These are phyloP conservation scores for Zea luxurians DNA, from an alignment of 176 grass and related monocot species.

Conservation along the genomic window DNA sequence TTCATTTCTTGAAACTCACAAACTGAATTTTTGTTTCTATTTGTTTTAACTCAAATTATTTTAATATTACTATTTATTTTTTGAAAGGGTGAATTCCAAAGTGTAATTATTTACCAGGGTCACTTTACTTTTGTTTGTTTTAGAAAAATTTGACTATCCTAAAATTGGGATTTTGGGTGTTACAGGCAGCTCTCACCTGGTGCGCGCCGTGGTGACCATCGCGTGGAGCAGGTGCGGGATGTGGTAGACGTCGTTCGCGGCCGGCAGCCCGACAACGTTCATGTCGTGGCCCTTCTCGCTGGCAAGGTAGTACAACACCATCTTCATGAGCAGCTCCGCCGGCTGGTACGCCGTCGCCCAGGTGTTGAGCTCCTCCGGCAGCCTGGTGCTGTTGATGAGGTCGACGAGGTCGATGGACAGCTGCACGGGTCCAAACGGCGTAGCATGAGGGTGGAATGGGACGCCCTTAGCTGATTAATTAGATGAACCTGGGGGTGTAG, in stretches of 20 bases:
- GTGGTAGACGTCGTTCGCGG: slow-evolving; percentile 2
- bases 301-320: slow-evolving; percentile 39
- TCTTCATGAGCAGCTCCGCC: slow-evolving; percentile 30
- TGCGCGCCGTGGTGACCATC: slow-evolving; percentile 35
- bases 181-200: slow-evolving; percentile 31
- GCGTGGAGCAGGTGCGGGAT: slow-evolving; percentile 50
- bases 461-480: no score
- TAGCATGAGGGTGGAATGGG: no score
- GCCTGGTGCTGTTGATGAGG: slow-evolving; percentile 4
- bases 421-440: slow-evolving; percentile 43
- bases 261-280: background rate
- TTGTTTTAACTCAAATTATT: no score
- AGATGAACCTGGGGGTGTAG: no score
- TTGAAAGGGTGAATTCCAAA: no score
- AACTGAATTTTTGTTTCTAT: no score
- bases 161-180: no score
- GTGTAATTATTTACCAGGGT: no score
- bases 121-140: no score
- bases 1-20: no score
- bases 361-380: slow-evolving; percentile 43
- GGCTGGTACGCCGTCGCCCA: background rate
- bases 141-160: no score
- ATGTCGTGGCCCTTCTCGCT: slow-evolving; percentile 47
- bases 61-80: no score
- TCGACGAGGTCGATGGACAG: slow-evolving; percentile 54